Conservation (phyloP, 1,284 basidiomycete species). For the Trametes versicolor region DNA sequence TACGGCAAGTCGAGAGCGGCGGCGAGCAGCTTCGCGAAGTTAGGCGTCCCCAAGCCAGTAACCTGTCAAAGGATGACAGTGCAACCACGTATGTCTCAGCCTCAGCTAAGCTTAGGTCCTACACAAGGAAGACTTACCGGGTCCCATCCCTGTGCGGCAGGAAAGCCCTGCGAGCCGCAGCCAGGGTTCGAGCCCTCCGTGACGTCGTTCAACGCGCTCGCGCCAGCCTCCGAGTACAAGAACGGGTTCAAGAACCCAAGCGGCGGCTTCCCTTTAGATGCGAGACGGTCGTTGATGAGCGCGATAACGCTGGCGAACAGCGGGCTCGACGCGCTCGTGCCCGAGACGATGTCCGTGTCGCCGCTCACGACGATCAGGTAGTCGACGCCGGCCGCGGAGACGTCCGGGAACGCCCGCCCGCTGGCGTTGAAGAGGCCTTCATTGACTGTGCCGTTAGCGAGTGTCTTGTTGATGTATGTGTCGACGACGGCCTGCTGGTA, state of each 20-base stretch:
- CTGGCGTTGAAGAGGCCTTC: conserved; percentile 38
- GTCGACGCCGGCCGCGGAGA: conserved; percentile 22
- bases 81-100: too few species aligned
- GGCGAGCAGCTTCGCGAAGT: too few species aligned
- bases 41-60: too few species aligned
- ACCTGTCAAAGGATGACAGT: too few species aligned
- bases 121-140: conserved; percentile 33
- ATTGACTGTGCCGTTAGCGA: conserved; percentile 43
- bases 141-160: conserved; percentile 50
- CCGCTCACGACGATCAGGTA: conserved; percentile 38
- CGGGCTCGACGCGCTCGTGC: conserved; percentile 57
- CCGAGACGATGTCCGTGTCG: conserved; percentile 55
- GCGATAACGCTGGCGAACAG: conserved; percentile 60
- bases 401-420: conserved; percentile 45
- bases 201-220: conserved; percentile 33
- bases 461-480: not conserved
- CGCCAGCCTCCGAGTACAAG: conserved; percentile 42
- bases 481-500: conserved; percentile 52
- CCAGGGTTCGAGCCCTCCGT: conserved; percentile 33
- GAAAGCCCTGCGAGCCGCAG: conserved; percentile 50
- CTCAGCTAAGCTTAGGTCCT: too few species aligned
- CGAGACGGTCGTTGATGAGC: conserved; percentile 63
- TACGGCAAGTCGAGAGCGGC: too few species aligned
- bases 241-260: conserved; percentile 9
- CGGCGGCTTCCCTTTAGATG: conserved; percentile 22